Conservation (phyloP, 441 rosid genomes). For the Syzygium syzygioides region DNA sequence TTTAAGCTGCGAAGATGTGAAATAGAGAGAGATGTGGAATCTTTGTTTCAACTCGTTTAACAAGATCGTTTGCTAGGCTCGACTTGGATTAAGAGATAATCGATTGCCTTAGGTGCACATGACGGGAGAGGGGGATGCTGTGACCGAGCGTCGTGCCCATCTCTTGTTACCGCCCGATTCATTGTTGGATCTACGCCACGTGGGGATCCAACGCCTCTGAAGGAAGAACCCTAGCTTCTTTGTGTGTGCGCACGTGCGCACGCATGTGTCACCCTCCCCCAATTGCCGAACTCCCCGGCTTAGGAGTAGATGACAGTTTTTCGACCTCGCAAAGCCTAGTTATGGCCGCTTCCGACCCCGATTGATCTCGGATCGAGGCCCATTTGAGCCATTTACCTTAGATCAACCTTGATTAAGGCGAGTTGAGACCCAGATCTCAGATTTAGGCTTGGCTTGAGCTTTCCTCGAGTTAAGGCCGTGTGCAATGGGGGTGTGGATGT, state of each 20-base stretch:
- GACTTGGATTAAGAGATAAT: neutral
- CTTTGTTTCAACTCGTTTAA: neutral
- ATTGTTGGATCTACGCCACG: neutral
- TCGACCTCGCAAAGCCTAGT: neutral
- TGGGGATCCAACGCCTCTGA: neutral
- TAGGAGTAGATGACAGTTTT: neutral
- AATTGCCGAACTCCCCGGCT: neutral
- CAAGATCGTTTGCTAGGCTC: neutral
- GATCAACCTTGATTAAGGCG: neutral
- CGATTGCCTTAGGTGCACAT: neutral
- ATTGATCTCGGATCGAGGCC: neutral
- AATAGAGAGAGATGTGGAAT: neutral
- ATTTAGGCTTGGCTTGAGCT: neutral
- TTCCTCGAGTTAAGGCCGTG: neutral
- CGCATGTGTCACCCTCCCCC: neutral
- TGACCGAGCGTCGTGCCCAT: neutral
- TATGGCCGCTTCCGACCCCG: too few relatives aligned
- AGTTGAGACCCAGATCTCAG: neutral
- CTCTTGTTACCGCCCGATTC: neutral
- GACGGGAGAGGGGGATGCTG: neutral
- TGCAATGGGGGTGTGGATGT: neutral
- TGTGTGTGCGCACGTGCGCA: neutral
- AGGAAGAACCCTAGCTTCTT: neutral
- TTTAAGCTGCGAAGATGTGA: neutral
- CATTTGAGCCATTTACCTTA: neutral